phyloP scores from a whole-genome alignment of 805 yeast species.

The Yarrowia sp. region DNA sequence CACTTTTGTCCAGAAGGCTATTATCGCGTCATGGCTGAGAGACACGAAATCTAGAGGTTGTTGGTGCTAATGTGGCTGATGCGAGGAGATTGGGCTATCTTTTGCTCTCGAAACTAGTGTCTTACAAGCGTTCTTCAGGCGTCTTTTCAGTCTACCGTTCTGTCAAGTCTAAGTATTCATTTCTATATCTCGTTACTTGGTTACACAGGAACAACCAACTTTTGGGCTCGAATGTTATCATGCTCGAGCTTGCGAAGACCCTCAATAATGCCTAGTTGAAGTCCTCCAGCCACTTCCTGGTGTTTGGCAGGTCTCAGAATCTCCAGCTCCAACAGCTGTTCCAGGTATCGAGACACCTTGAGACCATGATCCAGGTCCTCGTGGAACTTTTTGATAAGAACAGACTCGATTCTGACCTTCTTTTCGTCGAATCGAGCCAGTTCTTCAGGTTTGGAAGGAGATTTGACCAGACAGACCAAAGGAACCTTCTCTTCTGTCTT shows the following conservation, averaged over 20 bases:
- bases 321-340: slow-evolving; percentile 9
- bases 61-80: background rate
- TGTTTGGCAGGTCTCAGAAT: slow-evolving; percentile 13
- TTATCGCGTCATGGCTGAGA: slow-evolving; percentile 26
- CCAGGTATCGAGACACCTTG: slow-evolving; percentile 9
- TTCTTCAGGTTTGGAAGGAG: slow-evolving; percentile 29
- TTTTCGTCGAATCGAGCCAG: slow-evolving; percentile 5
- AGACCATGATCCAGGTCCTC: slow-evolving; percentile 32
- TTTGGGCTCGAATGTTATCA: slow-evolving; percentile 15
- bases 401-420: slow-evolving; percentile 31
- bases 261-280: slow-evolving; percentile 14
- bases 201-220: slow-evolving; percentile 25
- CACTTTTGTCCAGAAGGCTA: slow-evolving; percentile 6
- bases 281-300: slow-evolving; percentile 17
- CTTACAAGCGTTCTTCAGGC: too few relatives aligned
- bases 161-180: background rate
- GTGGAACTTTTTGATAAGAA: slow-evolving; percentile 36
- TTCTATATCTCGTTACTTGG: background rate
- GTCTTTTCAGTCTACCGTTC: too few relatives aligned
- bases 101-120: too few relatives aligned
- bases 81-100: background rate
- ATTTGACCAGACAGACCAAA: slow-evolving; percentile 27
- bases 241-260: slow-evolving; percentile 23
- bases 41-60: background rate
- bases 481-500: background rate